These are phyloP conservation scores for Styphnolobium japonicum DNA, from an alignment of 306 rosid species.

Conservation along the genomic window DNA sequence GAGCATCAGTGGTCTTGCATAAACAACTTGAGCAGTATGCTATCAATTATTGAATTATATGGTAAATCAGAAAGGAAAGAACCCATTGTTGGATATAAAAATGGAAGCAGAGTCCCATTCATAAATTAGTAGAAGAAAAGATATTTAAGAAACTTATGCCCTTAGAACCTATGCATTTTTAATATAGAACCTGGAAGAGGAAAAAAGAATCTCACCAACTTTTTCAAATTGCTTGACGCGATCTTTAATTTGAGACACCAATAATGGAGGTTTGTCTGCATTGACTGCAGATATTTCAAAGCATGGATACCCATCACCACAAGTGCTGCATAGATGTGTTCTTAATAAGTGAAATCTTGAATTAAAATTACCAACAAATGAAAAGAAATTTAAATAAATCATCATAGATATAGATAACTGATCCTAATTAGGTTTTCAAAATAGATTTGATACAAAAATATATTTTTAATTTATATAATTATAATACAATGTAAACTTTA, in stretches of 20 bases:
- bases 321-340: conserved; percentile 56
- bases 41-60: neutral
- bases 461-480: neutral
- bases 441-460: neutral
- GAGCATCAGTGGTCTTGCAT: neutral
- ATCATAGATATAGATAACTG: neutral
- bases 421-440: conserved; percentile 7
- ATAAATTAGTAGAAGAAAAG: neutral
- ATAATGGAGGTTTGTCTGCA: conserved; percentile 93
- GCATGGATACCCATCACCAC: conserved; percentile 76
- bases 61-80: conserved; percentile 14
- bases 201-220: conserved; percentile 59
- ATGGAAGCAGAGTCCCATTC: conserved; percentile 11
- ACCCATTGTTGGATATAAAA: conserved; percentile 7
- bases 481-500: neutral
- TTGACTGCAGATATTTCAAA: conserved; percentile 92
- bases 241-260: conserved; percentile 62
- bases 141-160: conserved; percentile 8
- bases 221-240: conserved; percentile 83
- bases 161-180: neutral
- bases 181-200: neutral
- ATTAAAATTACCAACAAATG: conserved; percentile 5
- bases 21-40: conserved; percentile 8
- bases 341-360: conserved; percentile 22
- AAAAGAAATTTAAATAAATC: conserved; percentile 11